Percentiles rank a stretch among this genome's conserved stretches.
Evolutionary conservation across 164 flowering plant genomes (phyloP).

Genomic region (Brasenia schreberi): DNA sequence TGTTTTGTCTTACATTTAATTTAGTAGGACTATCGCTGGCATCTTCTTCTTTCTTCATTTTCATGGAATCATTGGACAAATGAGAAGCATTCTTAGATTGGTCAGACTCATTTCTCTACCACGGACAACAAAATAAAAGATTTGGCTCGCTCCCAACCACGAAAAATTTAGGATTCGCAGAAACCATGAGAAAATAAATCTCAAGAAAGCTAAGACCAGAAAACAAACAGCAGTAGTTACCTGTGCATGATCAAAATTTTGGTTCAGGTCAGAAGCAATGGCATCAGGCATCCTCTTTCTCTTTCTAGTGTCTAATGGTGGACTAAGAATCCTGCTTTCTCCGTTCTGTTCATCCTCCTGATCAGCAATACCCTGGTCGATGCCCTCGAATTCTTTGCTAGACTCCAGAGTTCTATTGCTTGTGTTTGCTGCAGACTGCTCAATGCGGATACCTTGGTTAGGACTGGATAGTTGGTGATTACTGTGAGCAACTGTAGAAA

Average conservation of each 20-base stretch:
- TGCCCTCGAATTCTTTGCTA: slow-evolving; percentile 1
- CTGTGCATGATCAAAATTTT: slow-evolving; percentile 28
- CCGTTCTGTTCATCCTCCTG: slow-evolving; percentile 21
- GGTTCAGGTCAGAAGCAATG: slow-evolving; percentile 6
- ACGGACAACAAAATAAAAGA: slow-evolving; percentile 3
- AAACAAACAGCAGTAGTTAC: slow-evolving; percentile 15
- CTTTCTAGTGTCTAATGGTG: slow-evolving; percentile 41
- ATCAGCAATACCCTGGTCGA: slow-evolving; percentile 14
- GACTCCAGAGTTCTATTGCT: slow-evolving; percentile 2
- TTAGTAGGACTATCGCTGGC: slow-evolving; percentile 26
- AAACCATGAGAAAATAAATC: background rate
- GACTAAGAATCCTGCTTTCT: slow-evolving; percentile 19
- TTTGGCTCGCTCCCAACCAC: background rate
- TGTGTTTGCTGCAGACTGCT: slow-evolving; percentile 11
- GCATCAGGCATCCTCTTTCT: slow-evolving; percentile 42
- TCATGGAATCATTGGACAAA: slow-evolving; percentile 36
- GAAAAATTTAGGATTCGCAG: background rate
- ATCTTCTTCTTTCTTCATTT: slow-evolving; percentile 27
- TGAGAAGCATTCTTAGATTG: slow-evolving; percentile 26
- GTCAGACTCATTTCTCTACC: slow-evolving; percentile 30
- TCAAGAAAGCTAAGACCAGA: background rate
- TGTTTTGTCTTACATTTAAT: slow-evolving; percentile 39
- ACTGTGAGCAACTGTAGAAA: slow-evolving; percentile 14
- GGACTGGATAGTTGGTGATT: slow-evolving; percentile 9
- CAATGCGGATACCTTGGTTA: slow-evolving; percentile 20